These are phyloP conservation scores for Cyberlindnera samutprakarnensis DNA, from an alignment of 805 yeast genomes.

Conservation along the genomic window DNA sequence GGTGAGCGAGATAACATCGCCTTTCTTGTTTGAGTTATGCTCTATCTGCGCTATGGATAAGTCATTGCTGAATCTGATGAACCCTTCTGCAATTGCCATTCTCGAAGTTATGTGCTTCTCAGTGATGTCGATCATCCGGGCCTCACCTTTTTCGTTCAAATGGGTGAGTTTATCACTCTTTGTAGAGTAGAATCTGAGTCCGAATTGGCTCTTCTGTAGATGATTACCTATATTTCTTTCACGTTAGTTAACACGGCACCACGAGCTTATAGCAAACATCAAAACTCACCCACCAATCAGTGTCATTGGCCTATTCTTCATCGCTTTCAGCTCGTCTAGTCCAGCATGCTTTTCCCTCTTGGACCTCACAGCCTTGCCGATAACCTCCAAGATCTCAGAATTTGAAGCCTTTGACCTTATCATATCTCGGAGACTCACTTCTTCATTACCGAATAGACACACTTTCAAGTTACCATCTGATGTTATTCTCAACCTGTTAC, in stretches of 20 bases:
- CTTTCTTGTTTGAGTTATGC: constrained; percentile 36
- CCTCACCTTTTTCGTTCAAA: constrained; percentile 33
- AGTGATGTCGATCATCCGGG: constrained; percentile 43
- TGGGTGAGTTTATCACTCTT: constrained; percentile 25
- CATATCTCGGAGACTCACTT: constrained; percentile 38
- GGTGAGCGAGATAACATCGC: constrained; percentile 42
- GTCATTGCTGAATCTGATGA: constrained; percentile 30
- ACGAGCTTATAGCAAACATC: neutral
- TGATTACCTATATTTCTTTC: constrained; percentile 1
- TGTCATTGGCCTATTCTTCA: constrained; percentile 49
- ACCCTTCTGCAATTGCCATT: constrained; percentile 36
- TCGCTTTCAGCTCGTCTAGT: constrained; percentile 34
- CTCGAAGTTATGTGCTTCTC: constrained; percentile 32
- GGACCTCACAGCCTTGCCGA: constrained; percentile 37
- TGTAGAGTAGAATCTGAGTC: neutral
- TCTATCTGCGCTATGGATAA: constrained; percentile 26
- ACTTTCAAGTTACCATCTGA: constrained; percentile 49
- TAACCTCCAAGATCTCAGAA: constrained; percentile 29
- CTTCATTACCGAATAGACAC: constrained; percentile 46
- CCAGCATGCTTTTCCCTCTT: constrained; percentile 49
- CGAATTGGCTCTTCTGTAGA: neutral
- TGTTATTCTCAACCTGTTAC: constrained; percentile 45
- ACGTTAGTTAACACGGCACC: neutral
- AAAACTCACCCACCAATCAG: constrained; percentile 42
- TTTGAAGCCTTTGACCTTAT: constrained; percentile 31